Conservation (phyloP, 1,139 yeast genomes). For the Torulaspora pretoriensis region DNA sequence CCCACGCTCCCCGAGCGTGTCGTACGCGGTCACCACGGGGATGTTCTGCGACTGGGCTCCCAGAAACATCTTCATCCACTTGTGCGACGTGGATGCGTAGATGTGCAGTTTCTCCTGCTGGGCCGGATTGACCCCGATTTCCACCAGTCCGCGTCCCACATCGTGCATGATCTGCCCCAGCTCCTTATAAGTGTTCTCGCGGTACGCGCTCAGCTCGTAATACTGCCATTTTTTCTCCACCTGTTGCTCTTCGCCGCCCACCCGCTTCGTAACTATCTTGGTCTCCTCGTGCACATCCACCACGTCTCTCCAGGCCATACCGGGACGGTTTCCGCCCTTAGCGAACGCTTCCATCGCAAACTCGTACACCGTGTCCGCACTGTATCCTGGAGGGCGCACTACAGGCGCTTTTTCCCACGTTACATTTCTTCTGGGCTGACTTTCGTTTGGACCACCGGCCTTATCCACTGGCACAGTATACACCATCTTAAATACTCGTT, state of each 20-base stretch:
- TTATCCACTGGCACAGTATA: conserved; percentile 60
- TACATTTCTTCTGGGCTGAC: conserved; percentile 79
- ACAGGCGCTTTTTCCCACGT: conserved; percentile 51
- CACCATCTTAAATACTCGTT: conserved; percentile 7
- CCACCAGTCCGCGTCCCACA: conserved; percentile 71
- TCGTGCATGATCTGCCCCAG: conserved; percentile 47
- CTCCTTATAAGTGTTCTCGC: conserved; percentile 59
- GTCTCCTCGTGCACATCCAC: conserved; percentile 70
- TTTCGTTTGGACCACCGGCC: conserved; percentile 77
- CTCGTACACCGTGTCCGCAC: conserved; percentile 67
- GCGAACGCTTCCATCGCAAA: conserved; percentile 60
- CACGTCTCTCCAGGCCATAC: conserved; percentile 80
- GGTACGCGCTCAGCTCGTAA: conserved; percentile 73
- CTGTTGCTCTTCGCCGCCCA: conserved; percentile 69
- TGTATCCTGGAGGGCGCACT: conserved; percentile 54
- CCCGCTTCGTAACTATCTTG: conserved; percentile 66
- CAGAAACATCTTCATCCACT: conserved; percentile 86
- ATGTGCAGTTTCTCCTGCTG: conserved; percentile 67
- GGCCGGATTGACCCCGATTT: conserved; percentile 66
- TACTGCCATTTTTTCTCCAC: conserved; percentile 85
- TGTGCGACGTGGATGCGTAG: conserved; percentile 78
- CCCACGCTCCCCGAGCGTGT: conserved; percentile 91
- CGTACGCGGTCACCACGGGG: conserved; percentile 94
- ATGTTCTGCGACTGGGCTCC: conserved; percentile 74
- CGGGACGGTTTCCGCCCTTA: conserved; percentile 49